Evolutionary conservation across 768 basidiomycete genomes (phyloP), one percentile per base, ranked within the genome.

Genomic region (Mycena leptocephala): DNA sequence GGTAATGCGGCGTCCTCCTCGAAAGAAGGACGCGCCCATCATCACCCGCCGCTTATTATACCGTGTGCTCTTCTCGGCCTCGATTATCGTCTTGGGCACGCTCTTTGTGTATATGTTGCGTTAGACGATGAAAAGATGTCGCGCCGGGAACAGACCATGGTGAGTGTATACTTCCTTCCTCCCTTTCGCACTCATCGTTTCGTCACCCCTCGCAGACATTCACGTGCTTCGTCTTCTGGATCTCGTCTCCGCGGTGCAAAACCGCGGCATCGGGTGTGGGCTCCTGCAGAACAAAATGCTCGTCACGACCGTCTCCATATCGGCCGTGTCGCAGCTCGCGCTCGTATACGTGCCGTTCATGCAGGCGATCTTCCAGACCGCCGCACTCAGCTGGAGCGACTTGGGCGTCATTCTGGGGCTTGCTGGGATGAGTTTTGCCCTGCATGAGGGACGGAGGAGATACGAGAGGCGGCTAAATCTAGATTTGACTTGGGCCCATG

Each of bases 191-290:
- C 62, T 43, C 56, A 46, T 76, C 62, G 56, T 30, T 3, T 32
- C 24, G 48, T 61, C 30, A 39, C 41, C 20, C 62, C 32, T 32
- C 26, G n/a, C 84, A 98, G 98, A 98, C 98, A 30, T 99, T 99
- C 85, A 95, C 97, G 22, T 95, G 93, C 82, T 99, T 99, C 85
- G 98, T 99, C 72, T 96, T 99, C 94, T 99, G 76, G 98, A 99
- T 85, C 92, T 99, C 55, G 95, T 97, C 13, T 99, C 97, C 46
- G 98, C 98, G 1, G 85, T 98, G 37, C 97, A 99, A 83, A 98
- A 96, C 84, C 95, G 98, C 68, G 97, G 97, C 14, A 91, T 99
- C 20, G 93, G 94, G 53, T 98, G 97, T 79, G 93, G 93, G 8
- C 82, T 99, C 35, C 86, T 92, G 72, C 93, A 94, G 81, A 99